Percentiles rank a stretch among this genome's conserved stretches.
These are phyloP conservation scores for Saksenaea oblongispora DNA, from an alignment of 371 early-diverging fungal genomes.

Conservation along the genomic window DNA sequence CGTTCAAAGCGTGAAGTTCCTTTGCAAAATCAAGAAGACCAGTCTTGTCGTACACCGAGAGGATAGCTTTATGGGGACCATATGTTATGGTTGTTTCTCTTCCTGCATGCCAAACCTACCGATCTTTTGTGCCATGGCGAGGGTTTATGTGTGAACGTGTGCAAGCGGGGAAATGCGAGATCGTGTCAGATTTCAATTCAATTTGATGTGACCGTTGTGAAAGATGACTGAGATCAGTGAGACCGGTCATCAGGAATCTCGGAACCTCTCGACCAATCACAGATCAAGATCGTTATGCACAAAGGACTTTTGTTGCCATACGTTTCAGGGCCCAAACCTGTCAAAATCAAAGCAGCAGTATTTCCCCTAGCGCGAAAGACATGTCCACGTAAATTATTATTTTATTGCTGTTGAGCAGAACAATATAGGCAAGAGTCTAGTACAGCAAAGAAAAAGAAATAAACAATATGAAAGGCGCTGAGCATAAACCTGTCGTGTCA, in stretches of 20 bases:
- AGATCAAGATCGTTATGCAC: background rate
- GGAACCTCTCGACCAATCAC: background rate
- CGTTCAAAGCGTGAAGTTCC: conserved; percentile 72
- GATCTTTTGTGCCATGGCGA: background rate
- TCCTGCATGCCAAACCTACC: background rate
- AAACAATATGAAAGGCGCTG: too few species aligned
- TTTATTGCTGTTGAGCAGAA: too few species aligned
- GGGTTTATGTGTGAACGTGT: background rate
- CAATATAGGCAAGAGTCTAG: too few species aligned
- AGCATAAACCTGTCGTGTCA: too few species aligned
- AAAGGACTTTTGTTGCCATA: too few species aligned
- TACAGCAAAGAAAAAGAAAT: too few species aligned
- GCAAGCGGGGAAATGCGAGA: background rate
- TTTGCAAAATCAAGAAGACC: conserved; percentile 89
- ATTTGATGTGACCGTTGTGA: background rate
- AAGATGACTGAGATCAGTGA: background rate
- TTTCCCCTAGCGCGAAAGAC: too few species aligned
- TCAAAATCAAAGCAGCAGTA: too few species aligned
- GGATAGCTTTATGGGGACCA: conserved; percentile 63
- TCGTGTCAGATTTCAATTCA: background rate
- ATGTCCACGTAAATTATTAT: too few species aligned
- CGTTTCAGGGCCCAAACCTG: too few species aligned
- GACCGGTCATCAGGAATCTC: background rate
- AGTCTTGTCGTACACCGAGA: conserved; percentile 97
- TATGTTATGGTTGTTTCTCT: background rate